A percentile compares a stretch with the other conserved stretches of the same genome.
phyloP scores from a whole-genome alignment of 495 filamentous ascomycete species.

The Xylaria venustula region DNA sequence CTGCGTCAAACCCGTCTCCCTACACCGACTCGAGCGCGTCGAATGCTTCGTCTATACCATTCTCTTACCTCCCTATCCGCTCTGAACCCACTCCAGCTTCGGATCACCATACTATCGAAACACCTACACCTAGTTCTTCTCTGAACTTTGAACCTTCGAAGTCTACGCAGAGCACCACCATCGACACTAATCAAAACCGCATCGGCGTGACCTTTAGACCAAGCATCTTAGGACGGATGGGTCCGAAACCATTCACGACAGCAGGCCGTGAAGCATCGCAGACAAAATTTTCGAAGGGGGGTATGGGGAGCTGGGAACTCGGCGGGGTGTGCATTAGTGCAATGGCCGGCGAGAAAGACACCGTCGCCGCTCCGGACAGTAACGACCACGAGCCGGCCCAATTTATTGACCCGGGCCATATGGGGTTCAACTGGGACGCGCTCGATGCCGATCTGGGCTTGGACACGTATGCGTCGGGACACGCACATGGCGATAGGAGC shows the following conservation, averaged over 20 bases:
- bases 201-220: slow-evolving; percentile 2
- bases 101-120: neutral
- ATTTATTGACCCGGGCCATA: neutral
- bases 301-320: slow-evolving; percentile 1
- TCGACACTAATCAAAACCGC: neutral
- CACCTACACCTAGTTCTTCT: neutral
- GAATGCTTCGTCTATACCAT: neutral
- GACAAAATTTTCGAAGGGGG: neutral
- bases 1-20: neutral
- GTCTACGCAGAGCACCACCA: neutral
- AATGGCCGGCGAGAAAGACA: neutral
- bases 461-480: neutral
- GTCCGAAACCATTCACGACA: neutral
- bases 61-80: neutral
- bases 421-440: neutral
- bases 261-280: neutral
- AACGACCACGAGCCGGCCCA: neutral
- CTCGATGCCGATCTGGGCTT: neutral
- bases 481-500: neutral
- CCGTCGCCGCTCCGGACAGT: neutral
- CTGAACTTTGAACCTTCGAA: neutral
- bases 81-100: neutral
- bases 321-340: neutral
- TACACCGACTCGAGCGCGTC: neutral
- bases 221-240: neutral